Base-by-base conservation (phyloP, 495 filamentous ascomycete species). In the Xeromyces bisporus region DNA sequence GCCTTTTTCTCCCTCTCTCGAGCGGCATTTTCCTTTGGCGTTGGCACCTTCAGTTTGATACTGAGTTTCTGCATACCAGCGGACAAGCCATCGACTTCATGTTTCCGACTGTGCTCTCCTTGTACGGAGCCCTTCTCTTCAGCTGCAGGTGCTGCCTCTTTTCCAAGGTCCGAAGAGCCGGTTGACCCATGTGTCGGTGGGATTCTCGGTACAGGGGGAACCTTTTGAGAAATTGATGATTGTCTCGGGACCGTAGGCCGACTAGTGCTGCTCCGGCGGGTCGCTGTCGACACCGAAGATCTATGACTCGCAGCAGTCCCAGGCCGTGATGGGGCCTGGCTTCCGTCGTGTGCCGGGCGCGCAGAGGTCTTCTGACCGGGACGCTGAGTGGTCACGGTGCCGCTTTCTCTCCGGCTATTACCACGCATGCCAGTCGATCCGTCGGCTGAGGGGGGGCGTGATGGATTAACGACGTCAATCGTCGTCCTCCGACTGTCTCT, bases 31-130 rank as follows among this genome's bases (percentile, higher is more conserved):
- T 81, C 75, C 34, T 82, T 73, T 15, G 75, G 70, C 0, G 77
- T 70, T 0, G 80, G 61, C 24, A 87, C 59, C 26, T 73, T 80
- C 28, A 91, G 60, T 42, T 76, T 86, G 40, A 91, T 73, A 17
- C 53, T 57, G 37, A 63, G 49, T 40, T 73, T 78, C 42, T 75
- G 75, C 49, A 87, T 64, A 8, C 70, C 71, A n/a, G 64, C 58
- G 0, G 77, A 65, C 18, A 89, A 53, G 13, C 52, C 58, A 29
- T 86, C 77, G 13, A 86, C 47, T 25, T 67, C 67, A 23, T 51
- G 63, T 1, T 20, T 11, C 23, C 28, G 21, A 14, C 14, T 29
- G 12, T 16, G 17, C 1, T 14, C 25, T 1, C 8, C 27, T 39
- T 26, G 20, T 16, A 11, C 18, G 11, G 31, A 23, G 15, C 3